phyloP scores from a whole-genome alignment of 306 rosid genomes.

The Notholithocarpus densiflorus region DNA sequence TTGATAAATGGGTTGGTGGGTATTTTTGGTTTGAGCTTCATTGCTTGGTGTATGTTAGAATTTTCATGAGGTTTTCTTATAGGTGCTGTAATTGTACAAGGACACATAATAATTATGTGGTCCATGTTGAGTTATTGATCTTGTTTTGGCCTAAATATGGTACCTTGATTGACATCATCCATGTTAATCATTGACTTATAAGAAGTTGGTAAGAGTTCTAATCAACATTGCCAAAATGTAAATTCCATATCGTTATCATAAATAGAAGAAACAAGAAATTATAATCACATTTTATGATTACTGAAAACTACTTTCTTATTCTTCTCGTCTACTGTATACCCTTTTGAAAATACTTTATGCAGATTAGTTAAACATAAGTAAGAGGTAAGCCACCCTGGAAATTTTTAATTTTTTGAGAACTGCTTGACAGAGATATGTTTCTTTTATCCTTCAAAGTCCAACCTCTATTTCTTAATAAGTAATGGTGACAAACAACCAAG shows the following conservation, averaged over 20 bases:
- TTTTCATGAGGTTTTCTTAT: neutral
- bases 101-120: slow-evolving; percentile 29
- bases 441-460: slow-evolving; percentile 21
- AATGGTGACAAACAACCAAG: slow-evolving; percentile 66
- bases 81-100: neutral
- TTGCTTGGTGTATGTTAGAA: slow-evolving; percentile 3
- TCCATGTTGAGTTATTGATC: slow-evolving; percentile 28
- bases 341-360: slow-evolving; percentile 14
- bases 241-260: neutral
- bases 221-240: neutral
- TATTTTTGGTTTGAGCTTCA: neutral
- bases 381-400: slow-evolving; percentile 43
- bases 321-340: slow-evolving; percentile 4
- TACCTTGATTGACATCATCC: slow-evolving; percentile 20
- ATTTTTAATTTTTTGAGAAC: slow-evolving; percentile 28
- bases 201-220: slow-evolving; percentile 2
- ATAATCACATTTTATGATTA: neutral
- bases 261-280: slow-evolving; percentile 9
- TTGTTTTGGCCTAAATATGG: slow-evolving; percentile 13
- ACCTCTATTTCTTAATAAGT: slow-evolving; percentile 26
- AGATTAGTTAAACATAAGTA: slow-evolving; percentile 8
- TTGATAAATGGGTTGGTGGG: slow-evolving; percentile 22
- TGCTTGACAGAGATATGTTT: slow-evolving; percentile 39
- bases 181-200: slow-evolving; percentile 23
- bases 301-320: neutral